Conservation (phyloP, 441 rosid species). For the Gossypium lobatum region DNA sequence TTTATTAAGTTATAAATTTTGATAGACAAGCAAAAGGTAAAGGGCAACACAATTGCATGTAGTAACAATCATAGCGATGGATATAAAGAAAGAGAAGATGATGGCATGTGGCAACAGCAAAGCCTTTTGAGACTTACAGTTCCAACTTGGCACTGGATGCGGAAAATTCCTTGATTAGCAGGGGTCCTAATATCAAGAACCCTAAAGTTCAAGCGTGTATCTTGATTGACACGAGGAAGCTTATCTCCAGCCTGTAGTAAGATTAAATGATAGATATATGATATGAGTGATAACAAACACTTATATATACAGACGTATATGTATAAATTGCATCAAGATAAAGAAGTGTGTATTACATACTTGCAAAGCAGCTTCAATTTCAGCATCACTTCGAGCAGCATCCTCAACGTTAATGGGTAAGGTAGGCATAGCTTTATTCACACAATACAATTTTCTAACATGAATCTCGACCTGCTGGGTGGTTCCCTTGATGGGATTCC, state of each 20-base stretch:
- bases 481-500: constrained; percentile 48
- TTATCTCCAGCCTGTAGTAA: constrained; percentile 46
- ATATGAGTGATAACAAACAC: background rate
- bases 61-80: background rate
- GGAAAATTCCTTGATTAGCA: constrained; percentile 80
- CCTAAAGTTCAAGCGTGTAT: constrained; percentile 65
- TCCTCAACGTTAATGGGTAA: constrained; percentile 68
- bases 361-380: constrained; percentile 59
- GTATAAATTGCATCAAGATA: background rate
- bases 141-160: constrained; percentile 49
- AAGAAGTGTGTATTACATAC: constrained; percentile 19
- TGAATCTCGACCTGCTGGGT: constrained; percentile 72
- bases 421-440: constrained; percentile 49
- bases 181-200: constrained; percentile 73
- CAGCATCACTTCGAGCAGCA: constrained; percentile 74
- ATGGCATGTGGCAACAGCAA: background rate
- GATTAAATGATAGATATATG: background rate
- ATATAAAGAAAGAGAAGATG: background rate
- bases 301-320: background rate
- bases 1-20: background rate
- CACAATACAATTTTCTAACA: constrained; percentile 50
- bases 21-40: background rate
- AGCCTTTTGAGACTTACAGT: constrained; percentile 30
- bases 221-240: constrained; percentile 73
- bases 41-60: background rate